Evolutionary conservation across 176 grass and related monocot species (phyloP).

Genomic region (Cocos nucifera): DNA sequence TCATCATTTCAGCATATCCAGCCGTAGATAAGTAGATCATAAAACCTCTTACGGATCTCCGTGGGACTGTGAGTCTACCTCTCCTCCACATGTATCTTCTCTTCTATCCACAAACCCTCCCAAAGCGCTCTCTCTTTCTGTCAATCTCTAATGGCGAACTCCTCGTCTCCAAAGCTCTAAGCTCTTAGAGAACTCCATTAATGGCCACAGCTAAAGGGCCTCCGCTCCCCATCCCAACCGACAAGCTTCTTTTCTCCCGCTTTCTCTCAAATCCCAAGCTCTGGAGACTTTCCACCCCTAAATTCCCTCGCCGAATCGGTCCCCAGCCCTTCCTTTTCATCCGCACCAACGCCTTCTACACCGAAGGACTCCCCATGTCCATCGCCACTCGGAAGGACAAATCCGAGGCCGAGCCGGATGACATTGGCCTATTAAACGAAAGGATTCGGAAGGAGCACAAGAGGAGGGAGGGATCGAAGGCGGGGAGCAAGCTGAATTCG

Average conservation of each 20-base stretch:
- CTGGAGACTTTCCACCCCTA: conserved; percentile 8
- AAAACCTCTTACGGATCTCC: too few species aligned
- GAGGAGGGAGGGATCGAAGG: conserved; percentile 16
- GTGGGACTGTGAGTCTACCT: too few species aligned
- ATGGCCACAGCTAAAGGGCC: conserved; percentile 18
- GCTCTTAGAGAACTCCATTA: not conserved
- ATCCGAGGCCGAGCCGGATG: conserved; percentile 28
- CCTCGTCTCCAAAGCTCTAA: not conserved
- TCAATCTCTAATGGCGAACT: conserved; percentile 6
- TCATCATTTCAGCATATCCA: too few species aligned
- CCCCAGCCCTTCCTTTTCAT: conserved; percentile 8
- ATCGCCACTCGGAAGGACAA: conserved; percentile 8
- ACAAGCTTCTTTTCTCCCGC: not conserved
- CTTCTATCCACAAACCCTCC: conserved; percentile 21
- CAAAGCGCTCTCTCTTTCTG: conserved; percentile 1
- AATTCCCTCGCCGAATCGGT: not conserved
- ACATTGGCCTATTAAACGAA: conserved; percentile 59
- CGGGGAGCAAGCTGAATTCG: conserved; percentile 20
- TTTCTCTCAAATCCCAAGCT: conserved; percentile 6
- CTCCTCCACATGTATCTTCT: not conserved
- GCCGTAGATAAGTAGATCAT: too few species aligned
- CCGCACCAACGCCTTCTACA: conserved; percentile 26
- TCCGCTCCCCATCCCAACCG: not conserved
- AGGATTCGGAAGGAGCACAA: conserved; percentile 47
- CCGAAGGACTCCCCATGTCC: not conserved